A percentile compares a stretch with the other conserved stretches of the same genome.
These are phyloP conservation scores for cucumber (Cucumis sativus) DNA, from an alignment of 306 rosid species.

Conservation along the genomic window DNA sequence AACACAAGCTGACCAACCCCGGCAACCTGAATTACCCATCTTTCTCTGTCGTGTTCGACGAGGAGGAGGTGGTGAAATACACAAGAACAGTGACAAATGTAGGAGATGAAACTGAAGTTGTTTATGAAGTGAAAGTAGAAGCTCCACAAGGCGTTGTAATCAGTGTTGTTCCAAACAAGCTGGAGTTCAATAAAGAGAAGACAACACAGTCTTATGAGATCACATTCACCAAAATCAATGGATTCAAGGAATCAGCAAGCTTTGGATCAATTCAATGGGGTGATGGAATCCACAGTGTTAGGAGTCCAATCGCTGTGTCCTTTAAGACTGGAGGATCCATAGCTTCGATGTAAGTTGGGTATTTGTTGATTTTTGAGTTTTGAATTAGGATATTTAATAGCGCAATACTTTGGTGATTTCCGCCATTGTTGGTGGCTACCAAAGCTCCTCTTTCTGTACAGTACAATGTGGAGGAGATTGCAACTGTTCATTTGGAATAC, in stretches of 20 bases:
- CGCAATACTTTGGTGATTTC: background rate
- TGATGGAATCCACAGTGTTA: conserved; percentile 53
- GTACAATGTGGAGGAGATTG: background rate
- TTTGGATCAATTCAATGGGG: conserved; percentile 74
- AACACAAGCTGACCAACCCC: conserved; percentile 23
- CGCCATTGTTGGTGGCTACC: background rate
- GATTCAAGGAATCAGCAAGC: conserved; percentile 12
- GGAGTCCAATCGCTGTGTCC: conserved; percentile 64
- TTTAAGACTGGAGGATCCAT: conserved; percentile 28
- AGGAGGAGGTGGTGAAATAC: conserved; percentile 35
- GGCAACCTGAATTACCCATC: conserved; percentile 92
- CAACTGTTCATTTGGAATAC: background rate
- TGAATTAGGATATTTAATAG: background rate
- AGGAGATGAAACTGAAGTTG: conserved; percentile 43
- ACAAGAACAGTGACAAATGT: conserved; percentile 63
- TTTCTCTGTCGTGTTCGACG: conserved; percentile 38
- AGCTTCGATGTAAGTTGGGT: conserved; percentile 39
- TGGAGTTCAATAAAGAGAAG: conserved; percentile 39
- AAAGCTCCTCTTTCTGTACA: background rate
- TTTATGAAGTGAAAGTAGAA: conserved; percentile 45
- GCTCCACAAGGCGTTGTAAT: conserved; percentile 56
- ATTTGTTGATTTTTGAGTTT: background rate
- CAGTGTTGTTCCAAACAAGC: conserved; percentile 37
- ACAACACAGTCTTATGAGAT: conserved; percentile 45
- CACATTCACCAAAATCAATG: conserved; percentile 21